Conservation (phyloP, 2,329 filamentous ascomycete species). For the Bipolaris cookei region DNA sequence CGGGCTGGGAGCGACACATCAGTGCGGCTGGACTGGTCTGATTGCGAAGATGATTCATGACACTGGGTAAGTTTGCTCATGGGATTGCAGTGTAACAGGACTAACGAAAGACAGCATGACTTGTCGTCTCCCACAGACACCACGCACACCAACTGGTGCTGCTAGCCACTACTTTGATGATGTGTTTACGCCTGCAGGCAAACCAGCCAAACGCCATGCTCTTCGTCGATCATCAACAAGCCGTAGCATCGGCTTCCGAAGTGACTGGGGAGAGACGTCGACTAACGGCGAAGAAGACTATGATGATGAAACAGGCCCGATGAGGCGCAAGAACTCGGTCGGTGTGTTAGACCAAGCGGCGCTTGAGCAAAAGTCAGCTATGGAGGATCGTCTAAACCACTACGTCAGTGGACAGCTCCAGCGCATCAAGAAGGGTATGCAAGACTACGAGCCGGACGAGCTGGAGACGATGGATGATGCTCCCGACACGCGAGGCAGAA, state of each 20-base stretch:
- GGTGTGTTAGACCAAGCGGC: slow-evolving; percentile 61
- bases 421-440: slow-evolving; percentile 68
- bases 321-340: slow-evolving; percentile 55
- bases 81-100: slow-evolving; percentile 3
- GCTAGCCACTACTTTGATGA: slow-evolving; percentile 97
- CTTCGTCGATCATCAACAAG: slow-evolving; percentile 81
- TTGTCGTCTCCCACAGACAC: slow-evolving; percentile 73
- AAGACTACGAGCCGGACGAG: slow-evolving; percentile 64
- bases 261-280: slow-evolving; percentile 67
- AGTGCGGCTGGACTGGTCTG: slow-evolving; percentile 95
- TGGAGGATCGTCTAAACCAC: slow-evolving; percentile 70
- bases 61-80: slow-evolving; percentile 73
- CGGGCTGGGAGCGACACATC: slow-evolving; percentile 89
- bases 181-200: slow-evolving; percentile 67
- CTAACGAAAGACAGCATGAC: slow-evolving; percentile 54
- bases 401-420: slow-evolving; percentile 84
- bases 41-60: slow-evolving; percentile 98
- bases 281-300: slow-evolving; percentile 47
- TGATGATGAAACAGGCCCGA: slow-evolving; percentile 35
- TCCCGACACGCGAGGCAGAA: slow-evolving; percentile 31
- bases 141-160: slow-evolving; percentile 80
- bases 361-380: slow-evolving; percentile 44
- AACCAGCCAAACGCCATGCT: slow-evolving; percentile 55
- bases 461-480: slow-evolving; percentile 63
- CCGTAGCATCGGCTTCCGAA: slow-evolving; percentile 82